Evolutionary conservation across 106 monocot species (phyloP).

Genomic region (Phalaenopsis aphrodite): DNA sequence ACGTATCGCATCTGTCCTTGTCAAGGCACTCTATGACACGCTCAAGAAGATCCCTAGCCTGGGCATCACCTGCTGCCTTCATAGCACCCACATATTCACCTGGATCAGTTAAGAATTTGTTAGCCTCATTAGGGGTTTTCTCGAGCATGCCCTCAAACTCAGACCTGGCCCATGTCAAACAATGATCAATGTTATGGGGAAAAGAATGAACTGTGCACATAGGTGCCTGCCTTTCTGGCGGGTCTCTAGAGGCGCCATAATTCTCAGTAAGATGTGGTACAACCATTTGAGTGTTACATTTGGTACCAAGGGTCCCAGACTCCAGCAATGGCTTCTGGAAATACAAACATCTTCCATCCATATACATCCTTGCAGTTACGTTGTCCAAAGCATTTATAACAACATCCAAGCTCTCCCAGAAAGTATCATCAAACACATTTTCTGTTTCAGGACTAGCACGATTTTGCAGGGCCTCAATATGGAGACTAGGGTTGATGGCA

Average conservation of each 20-base stretch:
- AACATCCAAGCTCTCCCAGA: constrained; percentile 74
- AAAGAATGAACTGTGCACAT: constrained; percentile 97
- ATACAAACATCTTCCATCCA: constrained; percentile 70
- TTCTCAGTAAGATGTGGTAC: constrained; percentile 96
- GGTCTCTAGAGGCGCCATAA: constrained; percentile 36
- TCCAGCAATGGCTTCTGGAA: constrained; percentile 93
- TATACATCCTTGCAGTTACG: constrained; percentile 85
- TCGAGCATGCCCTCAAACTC: constrained; percentile 91
- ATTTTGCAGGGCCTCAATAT: constrained; percentile 88
- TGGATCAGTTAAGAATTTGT: constrained; percentile 66
- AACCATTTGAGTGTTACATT: constrained; percentile 94
- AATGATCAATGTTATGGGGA: constrained; percentile 95
- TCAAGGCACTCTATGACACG: constrained; percentile 76
- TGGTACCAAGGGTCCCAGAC: constrained; percentile 84
- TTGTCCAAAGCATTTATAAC: constrained; percentile 95
- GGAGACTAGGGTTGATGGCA: constrained; percentile 56
- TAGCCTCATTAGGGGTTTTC: constrained; percentile 87
- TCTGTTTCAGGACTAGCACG: constrained; percentile 79
- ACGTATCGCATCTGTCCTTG: constrained; percentile 65
- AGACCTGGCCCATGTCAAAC: constrained; percentile 91
- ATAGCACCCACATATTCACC: constrained; percentile 59
- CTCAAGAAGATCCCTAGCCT: constrained; percentile 78
- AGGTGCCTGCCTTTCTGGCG: constrained; percentile 89
- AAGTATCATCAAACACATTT: constrained; percentile 80
- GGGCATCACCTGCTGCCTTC: constrained; percentile 80